A percentile compares a stretch with the other conserved stretches of the same genome.
Conservation (phyloP, 2,329 filamentous ascomycete species). For the Cytospora paraplurivora region DNA sequence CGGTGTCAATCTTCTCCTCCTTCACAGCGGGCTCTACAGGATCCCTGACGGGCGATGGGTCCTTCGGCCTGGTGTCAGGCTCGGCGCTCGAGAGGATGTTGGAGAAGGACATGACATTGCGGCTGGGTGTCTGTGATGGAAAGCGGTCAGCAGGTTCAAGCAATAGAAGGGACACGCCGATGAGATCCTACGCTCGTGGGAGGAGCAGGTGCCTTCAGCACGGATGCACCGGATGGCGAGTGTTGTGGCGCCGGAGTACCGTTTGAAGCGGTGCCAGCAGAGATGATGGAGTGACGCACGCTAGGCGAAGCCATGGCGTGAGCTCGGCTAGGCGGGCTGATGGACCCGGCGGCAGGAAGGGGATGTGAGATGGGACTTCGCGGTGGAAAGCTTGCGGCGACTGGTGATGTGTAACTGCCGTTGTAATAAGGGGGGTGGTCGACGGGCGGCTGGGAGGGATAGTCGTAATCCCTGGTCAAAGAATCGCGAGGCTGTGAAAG, state of each 20-base stretch:
- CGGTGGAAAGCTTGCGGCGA: constrained; percentile 47
- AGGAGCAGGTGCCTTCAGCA: constrained; percentile 43
- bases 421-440: constrained; percentile 54
- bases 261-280: constrained; percentile 45
- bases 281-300: constrained; percentile 46
- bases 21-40: constrained; percentile 24
- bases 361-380: constrained; percentile 55
- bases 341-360: constrained; percentile 43
- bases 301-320: constrained; percentile 52
- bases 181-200: constrained; percentile 40
- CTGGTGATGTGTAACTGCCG: constrained; percentile 52
- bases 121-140: constrained; percentile 63
- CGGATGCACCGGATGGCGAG: constrained; percentile 43
- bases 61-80: constrained; percentile 57
- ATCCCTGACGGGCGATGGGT: constrained; percentile 15
- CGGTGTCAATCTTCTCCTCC: constrained; percentile 29
- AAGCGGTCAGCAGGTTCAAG: constrained; percentile 12
- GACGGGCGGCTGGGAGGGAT: constrained; percentile 43
- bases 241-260: constrained; percentile 38
- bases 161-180: background rate
- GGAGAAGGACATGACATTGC: constrained; percentile 89
- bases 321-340: constrained; percentile 46
- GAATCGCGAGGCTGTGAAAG: constrained; percentile 51
- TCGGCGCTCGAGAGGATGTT: constrained; percentile 87
- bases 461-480: constrained; percentile 42